A percentile compares a stretch with the other conserved stretches of the same genome.
Evolutionary conservation across 2,329 filamentous ascomycete species (phyloP).

Genomic region (Penicillium crustosum): DNA sequence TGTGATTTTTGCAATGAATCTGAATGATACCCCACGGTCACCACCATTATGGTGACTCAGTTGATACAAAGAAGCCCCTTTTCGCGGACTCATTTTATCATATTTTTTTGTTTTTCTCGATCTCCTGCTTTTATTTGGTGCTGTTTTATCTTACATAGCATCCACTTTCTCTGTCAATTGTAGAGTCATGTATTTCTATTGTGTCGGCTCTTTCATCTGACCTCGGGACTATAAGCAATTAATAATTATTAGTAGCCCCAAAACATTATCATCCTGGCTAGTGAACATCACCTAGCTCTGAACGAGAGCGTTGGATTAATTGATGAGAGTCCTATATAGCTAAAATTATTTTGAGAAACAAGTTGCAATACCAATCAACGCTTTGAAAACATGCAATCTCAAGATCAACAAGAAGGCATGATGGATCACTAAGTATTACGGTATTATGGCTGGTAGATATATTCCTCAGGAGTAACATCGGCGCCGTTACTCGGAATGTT

Average conservation of each 20-base stretch:
- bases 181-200: not conserved
- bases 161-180: not conserved
- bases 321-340: too few species aligned
- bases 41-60: constrained; percentile 7
- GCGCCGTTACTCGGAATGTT: too few species aligned
- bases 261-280: not conserved
- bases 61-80: constrained; percentile 1
- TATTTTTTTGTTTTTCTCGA: not conserved
- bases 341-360: too few species aligned
- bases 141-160: not conserved
- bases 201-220: not conserved
- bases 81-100: not conserved
- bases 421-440: too few species aligned
- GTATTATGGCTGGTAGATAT: too few species aligned
- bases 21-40: constrained; percentile 25
- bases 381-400: too few species aligned
- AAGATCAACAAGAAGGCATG: too few species aligned
- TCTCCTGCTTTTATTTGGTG: not conserved
- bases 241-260: not conserved
- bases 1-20: constrained; percentile 21
- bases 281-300: too few species aligned
- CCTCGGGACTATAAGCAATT: not conserved
- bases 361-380: too few species aligned
- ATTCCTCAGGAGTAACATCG: too few species aligned
- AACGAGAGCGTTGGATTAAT: too few species aligned